Evolutionary conservation across 768 basidiomycete species (phyloP).

Genomic region (Cystofilobasidium bisporidii): DNA sequence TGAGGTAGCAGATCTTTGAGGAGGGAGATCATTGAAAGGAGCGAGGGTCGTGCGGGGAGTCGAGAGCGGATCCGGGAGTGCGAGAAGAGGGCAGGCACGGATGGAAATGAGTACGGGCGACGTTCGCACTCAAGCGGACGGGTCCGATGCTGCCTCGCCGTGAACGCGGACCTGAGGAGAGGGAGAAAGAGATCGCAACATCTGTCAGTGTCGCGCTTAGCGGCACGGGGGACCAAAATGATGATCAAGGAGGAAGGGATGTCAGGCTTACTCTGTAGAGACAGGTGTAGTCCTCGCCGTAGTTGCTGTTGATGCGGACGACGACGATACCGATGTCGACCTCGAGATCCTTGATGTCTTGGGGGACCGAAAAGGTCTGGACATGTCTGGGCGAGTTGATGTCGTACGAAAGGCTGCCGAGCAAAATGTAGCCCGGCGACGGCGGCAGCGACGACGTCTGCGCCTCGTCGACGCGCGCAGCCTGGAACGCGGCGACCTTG

Average conservation of each 20-base stretch:
- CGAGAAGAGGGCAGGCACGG: no score
- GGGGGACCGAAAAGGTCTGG: slow-evolving; percentile 68
- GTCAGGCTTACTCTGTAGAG: slow-evolving; percentile 44
- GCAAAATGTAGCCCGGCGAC: slow-evolving; percentile 44
- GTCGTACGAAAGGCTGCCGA: slow-evolving; percentile 63
- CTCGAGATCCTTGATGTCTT: slow-evolving; percentile 57
- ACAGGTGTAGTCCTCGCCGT: slow-evolving; percentile 81
- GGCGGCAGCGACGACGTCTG: slow-evolving; percentile 21
- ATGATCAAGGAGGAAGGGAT: background rate
- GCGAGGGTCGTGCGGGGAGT: no score
- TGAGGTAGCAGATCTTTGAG: background rate
- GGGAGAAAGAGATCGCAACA: background rate
- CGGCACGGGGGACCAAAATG: no score
- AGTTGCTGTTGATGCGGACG: slow-evolving; percentile 70
- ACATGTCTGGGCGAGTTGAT: slow-evolving; percentile 49
- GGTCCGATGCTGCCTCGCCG: slow-evolving; percentile 1
- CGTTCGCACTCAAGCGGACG: no score
- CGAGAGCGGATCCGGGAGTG: background rate
- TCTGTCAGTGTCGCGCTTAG: no score
- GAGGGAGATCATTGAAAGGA: background rate
- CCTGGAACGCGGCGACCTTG: slow-evolving; percentile 51
- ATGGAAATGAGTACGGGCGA: no score
- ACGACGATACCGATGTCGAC: slow-evolving; percentile 80
- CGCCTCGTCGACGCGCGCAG: slow-evolving; percentile 30
- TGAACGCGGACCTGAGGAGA: slow-evolving; percentile 19